Evolutionary conservation across 345 rosid species (phyloP), one percentile per base, ranked within the genome.

Genomic region (Citrus trifoliata): DNA sequence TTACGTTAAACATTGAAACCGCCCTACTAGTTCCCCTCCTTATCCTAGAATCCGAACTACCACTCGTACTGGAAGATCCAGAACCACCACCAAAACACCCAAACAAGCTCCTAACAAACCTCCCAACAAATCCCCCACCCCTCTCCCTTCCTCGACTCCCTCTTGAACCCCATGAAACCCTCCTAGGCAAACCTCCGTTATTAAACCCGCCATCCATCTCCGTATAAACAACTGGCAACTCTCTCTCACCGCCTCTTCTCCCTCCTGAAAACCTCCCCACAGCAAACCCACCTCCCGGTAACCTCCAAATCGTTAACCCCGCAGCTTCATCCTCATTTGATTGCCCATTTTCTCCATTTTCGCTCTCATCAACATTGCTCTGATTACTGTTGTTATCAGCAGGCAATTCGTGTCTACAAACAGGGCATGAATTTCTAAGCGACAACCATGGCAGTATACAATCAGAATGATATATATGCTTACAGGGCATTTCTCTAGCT

Each of bases 391-490:
- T 62, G n/a, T 14, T 66, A 24, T 76, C 79, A 4, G 79, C 37
- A 1, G 98, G 98, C 33, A 96, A 82, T 83, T 96, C 98, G 24
- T 93, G 94, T 27, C 99, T 95, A 78, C 98, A 96, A 48, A 96
- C 94, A 0, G 99, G 99, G 48, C 99, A 96, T 0, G 99, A 96
- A 73, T 94, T 96, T 2, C 98, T 84, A 64, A 96, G 73, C 0
- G 91, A 89, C 4, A 96, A 90, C 99, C 99, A 96, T 0, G 99
- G 98, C 28, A 96, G 90, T 30, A 96, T 96, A 21, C 99, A 96
- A 71, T 91, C 97, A 0, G 93, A 84, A 84, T 96, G 99, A 59
- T 94, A 96, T 2, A 96, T 85, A 19, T 96, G 99, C 70, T 94
- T 93, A 67, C 99, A 96, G 0, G 99, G 99, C 99, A 96, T 93